Conservation (phyloP, 495 filamentous ascomycete genomes). For the Cairneyella variabilis region DNA sequence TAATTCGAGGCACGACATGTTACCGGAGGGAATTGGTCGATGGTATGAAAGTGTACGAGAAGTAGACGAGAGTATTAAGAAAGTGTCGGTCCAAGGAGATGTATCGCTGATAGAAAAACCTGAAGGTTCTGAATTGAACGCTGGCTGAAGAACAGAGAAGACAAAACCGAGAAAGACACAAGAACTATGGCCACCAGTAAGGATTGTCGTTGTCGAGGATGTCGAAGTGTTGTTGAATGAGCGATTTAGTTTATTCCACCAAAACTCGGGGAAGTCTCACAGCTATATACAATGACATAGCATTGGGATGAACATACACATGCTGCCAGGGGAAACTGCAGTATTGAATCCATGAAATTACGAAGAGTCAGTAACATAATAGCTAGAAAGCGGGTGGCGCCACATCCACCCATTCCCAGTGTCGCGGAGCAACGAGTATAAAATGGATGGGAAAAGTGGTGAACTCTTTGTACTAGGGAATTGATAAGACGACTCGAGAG, state of each 20-base stretch:
- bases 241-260: background rate
- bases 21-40: too few relatives aligned
- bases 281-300: conserved; percentile 5
- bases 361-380: conserved; percentile 19
- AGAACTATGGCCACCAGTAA: too few relatives aligned
- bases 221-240: too few relatives aligned
- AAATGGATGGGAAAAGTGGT: background rate
- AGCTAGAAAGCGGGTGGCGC: conserved; percentile 2
- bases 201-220: too few relatives aligned
- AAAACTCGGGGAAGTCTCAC: conserved; percentile 1
- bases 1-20: conserved; percentile 7
- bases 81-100: background rate
- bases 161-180: too few relatives aligned
- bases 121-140: background rate
- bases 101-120: background rate
- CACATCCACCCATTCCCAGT: conserved; percentile 13
- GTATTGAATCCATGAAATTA: conserved; percentile 16
- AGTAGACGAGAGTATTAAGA: background rate
- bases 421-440: conserved; percentile 5
- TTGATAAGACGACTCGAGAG: conserved; percentile 3
- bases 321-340: conserved; percentile 17
- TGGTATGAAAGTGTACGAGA: too few relatives aligned
- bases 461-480: conserved; percentile 6
- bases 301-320: background rate
- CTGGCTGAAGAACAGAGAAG: conserved; percentile 12